Conservation (phyloP, 2,329 filamentous ascomycete genomes). For the Leptographium flavum region DNA sequence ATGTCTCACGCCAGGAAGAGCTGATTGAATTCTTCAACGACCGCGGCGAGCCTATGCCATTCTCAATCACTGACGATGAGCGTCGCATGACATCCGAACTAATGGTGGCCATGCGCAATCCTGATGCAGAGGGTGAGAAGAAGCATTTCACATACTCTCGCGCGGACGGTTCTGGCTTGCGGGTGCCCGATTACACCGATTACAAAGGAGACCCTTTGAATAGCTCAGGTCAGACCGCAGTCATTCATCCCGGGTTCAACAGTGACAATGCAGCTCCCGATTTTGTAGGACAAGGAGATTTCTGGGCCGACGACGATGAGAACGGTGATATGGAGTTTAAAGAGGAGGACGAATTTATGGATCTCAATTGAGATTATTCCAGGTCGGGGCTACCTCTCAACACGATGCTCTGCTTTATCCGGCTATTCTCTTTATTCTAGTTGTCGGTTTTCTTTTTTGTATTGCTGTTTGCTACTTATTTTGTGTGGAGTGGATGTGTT, state of each 20-base stretch:
- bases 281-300: conserved; percentile 36
- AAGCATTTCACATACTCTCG: conserved; percentile 63
- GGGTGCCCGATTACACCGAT: conserved; percentile 88
- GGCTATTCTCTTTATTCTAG: conserved; percentile 9
- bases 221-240: conserved; percentile 23
- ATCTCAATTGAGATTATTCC: conserved; percentile 4
- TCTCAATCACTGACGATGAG: conserved; percentile 80
- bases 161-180: conserved; percentile 66
- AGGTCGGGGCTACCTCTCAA: not conserved
- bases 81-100: conserved; percentile 91
- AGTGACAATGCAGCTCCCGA: conserved; percentile 26
- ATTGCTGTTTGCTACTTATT: not conserved
- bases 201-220: conserved; percentile 66
- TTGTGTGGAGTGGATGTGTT: conserved; percentile 4
- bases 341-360: conserved; percentile 14
- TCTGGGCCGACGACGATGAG: conserved; percentile 57
- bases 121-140: conserved; percentile 29
- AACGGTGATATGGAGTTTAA: conserved; percentile 43
- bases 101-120: conserved; percentile 72
- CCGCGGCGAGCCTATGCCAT: conserved; percentile 62
- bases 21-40: conserved; percentile 61
- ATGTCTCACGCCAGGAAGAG: conserved; percentile 79
- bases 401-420: not conserved
- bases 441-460: conserved; percentile 9
- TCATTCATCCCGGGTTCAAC: conserved; percentile 19